Conservation (phyloP, 768 basidiomycete species). For the Agrocybe chaxingu region DNA sequence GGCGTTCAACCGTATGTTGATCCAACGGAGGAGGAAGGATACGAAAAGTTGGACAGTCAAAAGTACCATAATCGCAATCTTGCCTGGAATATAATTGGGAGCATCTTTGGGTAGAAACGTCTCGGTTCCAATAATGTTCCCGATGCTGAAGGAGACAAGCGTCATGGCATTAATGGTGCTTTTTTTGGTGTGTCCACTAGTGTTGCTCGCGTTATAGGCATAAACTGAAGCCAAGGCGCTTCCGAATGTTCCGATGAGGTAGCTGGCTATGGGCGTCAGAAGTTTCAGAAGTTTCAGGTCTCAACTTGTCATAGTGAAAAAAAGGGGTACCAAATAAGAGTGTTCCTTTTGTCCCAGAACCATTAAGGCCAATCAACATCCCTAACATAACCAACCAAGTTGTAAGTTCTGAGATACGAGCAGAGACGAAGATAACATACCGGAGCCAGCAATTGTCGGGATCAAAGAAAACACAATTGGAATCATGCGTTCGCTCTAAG, state of each 20-base stretch:
- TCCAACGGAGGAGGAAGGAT: constrained; percentile 46
- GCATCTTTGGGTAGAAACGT: constrained; percentile 63
- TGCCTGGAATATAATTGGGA: constrained; percentile 63
- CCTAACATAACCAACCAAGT: constrained; percentile 20
- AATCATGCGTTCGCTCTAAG: constrained; percentile 54
- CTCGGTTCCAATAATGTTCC: constrained; percentile 62
- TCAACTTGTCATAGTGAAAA: not conserved
- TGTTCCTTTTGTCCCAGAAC: constrained; percentile 43
- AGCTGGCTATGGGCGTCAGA: constrained; percentile 31
- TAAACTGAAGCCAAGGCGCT: constrained; percentile 58
- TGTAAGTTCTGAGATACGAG: not conserved
- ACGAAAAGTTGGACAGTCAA: constrained; percentile 49
- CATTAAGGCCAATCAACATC: constrained; percentile 52
- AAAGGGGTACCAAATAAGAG: constrained; percentile 48
- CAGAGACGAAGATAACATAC: constrained; percentile 22
- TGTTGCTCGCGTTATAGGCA: constrained; percentile 65
- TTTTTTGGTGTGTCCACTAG: constrained; percentile 66
- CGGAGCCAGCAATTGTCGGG: constrained; percentile 57
- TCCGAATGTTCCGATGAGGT: constrained; percentile 54
- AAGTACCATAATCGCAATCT: constrained; percentile 61
- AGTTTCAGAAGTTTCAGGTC: not conserved
- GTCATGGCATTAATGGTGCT: constrained; percentile 64
- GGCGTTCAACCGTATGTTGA: constrained; percentile 52
- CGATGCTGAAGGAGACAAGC: constrained; percentile 48
- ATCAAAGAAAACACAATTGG: constrained; percentile 57